Evolutionary conservation across 257 asterid species (phyloP).

Genomic region (Forsythia suspensa): DNA sequence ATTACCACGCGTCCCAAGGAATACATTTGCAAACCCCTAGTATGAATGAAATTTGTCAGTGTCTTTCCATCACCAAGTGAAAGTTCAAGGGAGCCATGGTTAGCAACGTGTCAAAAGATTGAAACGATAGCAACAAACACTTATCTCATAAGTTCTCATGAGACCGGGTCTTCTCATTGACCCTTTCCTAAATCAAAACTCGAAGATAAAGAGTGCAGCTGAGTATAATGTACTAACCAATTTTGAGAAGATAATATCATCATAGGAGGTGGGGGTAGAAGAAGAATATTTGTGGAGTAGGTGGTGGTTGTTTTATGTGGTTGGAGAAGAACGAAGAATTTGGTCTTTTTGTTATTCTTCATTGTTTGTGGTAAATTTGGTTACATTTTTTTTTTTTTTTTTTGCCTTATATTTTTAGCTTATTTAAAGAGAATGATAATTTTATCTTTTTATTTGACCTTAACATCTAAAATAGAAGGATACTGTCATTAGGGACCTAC

Average conservation of each 20-base stretch:
- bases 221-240: conserved; percentile 40
- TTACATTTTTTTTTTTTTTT: too few species aligned
- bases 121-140: conserved; percentile 12
- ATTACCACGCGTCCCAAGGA: conserved; percentile 78
- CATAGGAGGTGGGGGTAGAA: conserved; percentile 25
- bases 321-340: too few species aligned
- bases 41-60: conserved; percentile 78
- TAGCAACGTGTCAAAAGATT: conserved; percentile 56
- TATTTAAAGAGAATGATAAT: too few species aligned
- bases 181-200: background rate
- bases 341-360: too few species aligned
- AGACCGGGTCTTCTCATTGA: background rate
- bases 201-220: background rate
- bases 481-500: too few species aligned
- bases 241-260: conserved; percentile 70
- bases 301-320: too few species aligned
- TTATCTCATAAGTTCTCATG: conserved; percentile 17
- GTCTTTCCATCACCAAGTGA: conserved; percentile 86
- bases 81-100: conserved; percentile 78
- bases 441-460: too few species aligned
- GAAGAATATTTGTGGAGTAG: too few species aligned
- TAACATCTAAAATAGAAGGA: too few species aligned
- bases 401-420: too few species aligned
- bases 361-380: too few species aligned
- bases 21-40: conserved; percentile 77